These are phyloP conservation scores for Butyriboletus loyo DNA, from an alignment of 768 basidiomycete species.

Conservation along the genomic window DNA sequence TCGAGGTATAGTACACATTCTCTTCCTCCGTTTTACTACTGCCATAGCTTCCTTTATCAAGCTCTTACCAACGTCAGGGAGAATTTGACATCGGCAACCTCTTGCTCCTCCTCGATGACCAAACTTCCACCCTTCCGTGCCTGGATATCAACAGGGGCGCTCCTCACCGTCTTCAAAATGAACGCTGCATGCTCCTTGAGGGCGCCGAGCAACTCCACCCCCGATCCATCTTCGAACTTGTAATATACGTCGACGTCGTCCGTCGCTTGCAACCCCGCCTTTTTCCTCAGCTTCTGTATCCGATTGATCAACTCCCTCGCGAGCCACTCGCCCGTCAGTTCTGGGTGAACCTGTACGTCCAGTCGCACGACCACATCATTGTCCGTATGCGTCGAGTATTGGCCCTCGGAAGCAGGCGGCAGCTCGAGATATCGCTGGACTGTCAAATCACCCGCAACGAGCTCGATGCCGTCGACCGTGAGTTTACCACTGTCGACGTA, in stretches of 20 bases:
- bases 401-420: conserved; percentile 53
- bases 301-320: conserved; percentile 89
- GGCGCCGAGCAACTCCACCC: conserved; percentile 61
- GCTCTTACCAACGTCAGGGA: conserved; percentile 57
- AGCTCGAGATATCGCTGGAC: conserved; percentile 91
- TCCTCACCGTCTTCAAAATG: conserved; percentile 72
- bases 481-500: conserved; percentile 77
- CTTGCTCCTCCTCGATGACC: conserved; percentile 84
- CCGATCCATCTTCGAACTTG: conserved; percentile 65
- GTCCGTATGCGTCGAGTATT: conserved; percentile 83
- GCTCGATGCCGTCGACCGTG: conserved; percentile 83
- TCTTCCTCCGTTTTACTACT: background rate
- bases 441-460: conserved; percentile 86
- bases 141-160: conserved; percentile 59
- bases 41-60: conserved; percentile 10
- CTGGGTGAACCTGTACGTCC: conserved; percentile 83
- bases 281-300: conserved; percentile 93
- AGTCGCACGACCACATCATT: conserved; percentile 93
- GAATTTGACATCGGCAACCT: conserved; percentile 78
- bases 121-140: conserved; percentile 48
- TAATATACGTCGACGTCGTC: conserved; percentile 92
- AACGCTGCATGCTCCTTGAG: conserved; percentile 64
- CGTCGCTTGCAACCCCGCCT: conserved; percentile 90
- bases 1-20: conserved; percentile 24
- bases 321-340: conserved; percentile 84